phyloP scores from a whole-genome alignment of 73 alveolate species.

The Stentor coeruleus region DNA sequence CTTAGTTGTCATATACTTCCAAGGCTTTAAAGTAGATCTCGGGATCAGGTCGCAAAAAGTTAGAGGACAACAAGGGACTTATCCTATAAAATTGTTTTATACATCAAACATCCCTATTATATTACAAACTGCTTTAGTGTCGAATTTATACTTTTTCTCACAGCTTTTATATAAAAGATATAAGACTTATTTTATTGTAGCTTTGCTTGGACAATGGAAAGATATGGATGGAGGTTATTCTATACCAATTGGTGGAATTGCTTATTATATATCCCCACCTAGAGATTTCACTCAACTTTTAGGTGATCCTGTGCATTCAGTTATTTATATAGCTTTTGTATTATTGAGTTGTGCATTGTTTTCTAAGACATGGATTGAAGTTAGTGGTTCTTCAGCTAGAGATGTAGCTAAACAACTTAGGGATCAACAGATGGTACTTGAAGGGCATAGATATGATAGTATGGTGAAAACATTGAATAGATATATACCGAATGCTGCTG shows the following conservation, averaged over 20 bases:
- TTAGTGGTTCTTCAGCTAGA: slow-evolving; percentile 95
- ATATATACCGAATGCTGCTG: slow-evolving; percentile 99
- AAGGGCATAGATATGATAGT: slow-evolving; percentile 89
- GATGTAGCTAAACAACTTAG: slow-evolving; percentile 99
- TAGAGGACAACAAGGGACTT: slow-evolving; percentile 93
- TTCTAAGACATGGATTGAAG: slow-evolving; percentile 99
- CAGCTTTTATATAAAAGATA: slow-evolving; percentile 97
- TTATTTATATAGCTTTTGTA: slow-evolving; percentile 95
- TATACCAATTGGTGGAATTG: slow-evolving; percentile 99
- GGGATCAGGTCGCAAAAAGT: slow-evolving; percentile 77
- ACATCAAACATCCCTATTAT: slow-evolving; percentile 99
- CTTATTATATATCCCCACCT: slow-evolving; percentile 98
- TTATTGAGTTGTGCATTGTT: slow-evolving; percentile 97
- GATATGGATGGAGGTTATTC: slow-evolving; percentile 83
- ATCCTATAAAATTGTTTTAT: slow-evolving; percentile 99
- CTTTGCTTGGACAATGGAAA: slow-evolving; percentile 98
- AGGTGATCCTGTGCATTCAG: slow-evolving; percentile 95
- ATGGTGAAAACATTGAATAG: slow-evolving; percentile 86
- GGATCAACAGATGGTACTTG: slow-evolving; percentile 96
- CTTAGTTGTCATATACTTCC: slow-evolving; percentile 97
- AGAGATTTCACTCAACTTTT: slow-evolving; percentile 64
- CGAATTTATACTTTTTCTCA: slow-evolving; percentile 98
- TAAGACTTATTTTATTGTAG: slow-evolving; percentile 91
- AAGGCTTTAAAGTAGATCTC: slow-evolving; percentile 93
- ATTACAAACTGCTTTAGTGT: slow-evolving; percentile 98